Base-by-base conservation (phyloP, 2,329 filamentous ascomycete genomes). In the Apiospora marii region DNA sequence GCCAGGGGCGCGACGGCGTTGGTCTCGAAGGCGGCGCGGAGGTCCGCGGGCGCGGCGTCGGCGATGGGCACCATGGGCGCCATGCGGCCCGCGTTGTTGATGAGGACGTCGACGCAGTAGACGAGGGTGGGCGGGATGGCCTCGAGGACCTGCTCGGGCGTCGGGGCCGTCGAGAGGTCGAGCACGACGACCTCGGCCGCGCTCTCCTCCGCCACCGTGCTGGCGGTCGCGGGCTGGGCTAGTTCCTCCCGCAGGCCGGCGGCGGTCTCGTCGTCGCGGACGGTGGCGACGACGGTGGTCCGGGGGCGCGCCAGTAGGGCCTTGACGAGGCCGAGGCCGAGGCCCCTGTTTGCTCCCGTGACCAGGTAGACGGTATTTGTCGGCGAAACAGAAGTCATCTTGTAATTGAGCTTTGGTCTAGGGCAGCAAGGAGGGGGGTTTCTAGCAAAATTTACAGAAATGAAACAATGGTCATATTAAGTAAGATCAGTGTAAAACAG, bases 1-100 rank as follows among this genome's bases (percentile, higher is more conserved):
- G 77, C 75, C 3, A 84, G 74, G 0, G 83, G 83, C 1, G 80
- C 82, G 30, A 85, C 80, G 0, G 84, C 80, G 74, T 89, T 89
- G 64, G 85, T 78, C 12, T 85, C 80, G 72, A 87, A 81, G 10
- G 85, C 80, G 1, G 81, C 73, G 8, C 79, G 78, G 46, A 88
- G 74, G 64, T 85, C 82, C 1, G 74, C 75, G 4, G 76, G 75
- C 5, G 76, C 82, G 37, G 70, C 83, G 30, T 79, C 75, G 5
- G 75, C 69, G 0, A 82, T 79, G 1, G 78, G 75, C 1, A 76
- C 78, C 72, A 80, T 81, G 51, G 78, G 75, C 13, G 78, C 77
- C 19, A 76, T 77, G 27, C 85, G 82, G 2, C 84, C 87, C 0
- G 87, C 87, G 73, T 89, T 90, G 72, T 85, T 85, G 73, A 90